Conservation (phyloP, 225 moss, liverwort and hornwort genomes). For the Marchantia paleacea region DNA sequence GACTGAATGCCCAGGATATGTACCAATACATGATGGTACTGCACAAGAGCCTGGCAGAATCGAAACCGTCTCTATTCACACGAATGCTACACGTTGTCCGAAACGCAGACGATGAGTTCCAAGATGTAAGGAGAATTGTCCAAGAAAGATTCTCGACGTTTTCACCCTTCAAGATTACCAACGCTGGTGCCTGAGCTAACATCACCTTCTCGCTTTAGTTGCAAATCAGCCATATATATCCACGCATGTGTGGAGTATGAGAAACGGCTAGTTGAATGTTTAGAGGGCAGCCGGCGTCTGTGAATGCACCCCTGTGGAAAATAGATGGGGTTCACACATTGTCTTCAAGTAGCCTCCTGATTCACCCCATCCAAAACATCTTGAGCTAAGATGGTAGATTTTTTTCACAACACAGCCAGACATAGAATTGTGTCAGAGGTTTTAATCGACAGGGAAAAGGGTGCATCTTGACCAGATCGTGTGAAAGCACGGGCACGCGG, state of each 20-base stretch:
- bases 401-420: not conserved
- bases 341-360: slow-evolving; percentile 2
- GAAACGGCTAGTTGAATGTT: not conserved
- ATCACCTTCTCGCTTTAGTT: not conserved
- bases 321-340: slow-evolving; percentile 1
- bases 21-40: slow-evolving; percentile 52
- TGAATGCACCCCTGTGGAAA: not conserved
- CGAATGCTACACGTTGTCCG: slow-evolving; percentile 44
- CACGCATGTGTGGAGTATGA: slow-evolving; percentile 1
- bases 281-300: not conserved
- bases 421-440: not conserved
- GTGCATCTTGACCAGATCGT: not conserved
- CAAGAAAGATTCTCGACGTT: slow-evolving; percentile 40
- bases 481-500: not conserved
- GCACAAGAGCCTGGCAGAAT: slow-evolving; percentile 40
- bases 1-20: slow-evolving; percentile 42
- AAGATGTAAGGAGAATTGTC: slow-evolving; percentile 34
- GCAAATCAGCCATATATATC: slow-evolving; percentile 6
- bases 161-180: slow-evolving; percentile 30
- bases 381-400: not conserved
- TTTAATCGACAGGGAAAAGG: not conserved
- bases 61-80: slow-evolving; percentile 33
- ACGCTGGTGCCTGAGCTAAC: slow-evolving; percentile 28
- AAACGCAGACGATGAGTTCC: slow-evolving; percentile 44
- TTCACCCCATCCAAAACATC: not conserved